Percentiles rank a stretch among this genome's conserved stretches.
phyloP scores from a whole-genome alignment of 73 alveolate species.

The Paramecium pentaurelia region DNA sequence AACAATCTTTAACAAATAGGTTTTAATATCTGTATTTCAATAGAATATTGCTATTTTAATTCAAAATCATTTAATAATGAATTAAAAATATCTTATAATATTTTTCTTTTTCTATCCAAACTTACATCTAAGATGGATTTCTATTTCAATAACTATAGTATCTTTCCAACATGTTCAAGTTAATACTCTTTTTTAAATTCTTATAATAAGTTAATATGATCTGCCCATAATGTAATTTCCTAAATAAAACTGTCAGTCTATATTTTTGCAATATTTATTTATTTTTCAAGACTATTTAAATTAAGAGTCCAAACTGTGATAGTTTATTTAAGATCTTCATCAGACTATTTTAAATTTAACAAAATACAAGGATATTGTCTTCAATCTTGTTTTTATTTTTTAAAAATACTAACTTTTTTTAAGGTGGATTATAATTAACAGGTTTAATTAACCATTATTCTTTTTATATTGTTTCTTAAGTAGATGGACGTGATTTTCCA shows the following conservation, averaged over 20 bases:
- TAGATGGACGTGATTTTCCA: slow-evolving; percentile 9
- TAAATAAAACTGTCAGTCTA: slow-evolving; percentile 26
- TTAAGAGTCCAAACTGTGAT: slow-evolving; percentile 18
- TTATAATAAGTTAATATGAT: background rate
- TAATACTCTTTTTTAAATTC: background rate
- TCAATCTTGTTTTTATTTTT: slow-evolving; percentile 16
- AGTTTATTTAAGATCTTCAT: slow-evolving; percentile 16
- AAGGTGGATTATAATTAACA: background rate
- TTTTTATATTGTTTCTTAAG: background rate
- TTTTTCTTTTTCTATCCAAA: background rate
- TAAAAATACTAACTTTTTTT: background rate
- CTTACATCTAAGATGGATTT: background rate
- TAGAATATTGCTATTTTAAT: background rate
- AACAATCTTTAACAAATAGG: background rate
- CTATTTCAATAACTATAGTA: background rate
- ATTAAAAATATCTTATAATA: background rate
- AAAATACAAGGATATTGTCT: background rate
- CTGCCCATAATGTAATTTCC: slow-evolving; percentile 31
- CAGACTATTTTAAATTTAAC: background rate
- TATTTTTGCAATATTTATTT: background rate
- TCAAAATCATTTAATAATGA: background rate
- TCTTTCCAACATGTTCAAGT: background rate
- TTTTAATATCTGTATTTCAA: background rate
- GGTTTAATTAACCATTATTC: slow-evolving; percentile 41
- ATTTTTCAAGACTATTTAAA: background rate